Conservation (phyloP, 352 stramenopile species). For the Phytophthora pinifolia region DNA sequence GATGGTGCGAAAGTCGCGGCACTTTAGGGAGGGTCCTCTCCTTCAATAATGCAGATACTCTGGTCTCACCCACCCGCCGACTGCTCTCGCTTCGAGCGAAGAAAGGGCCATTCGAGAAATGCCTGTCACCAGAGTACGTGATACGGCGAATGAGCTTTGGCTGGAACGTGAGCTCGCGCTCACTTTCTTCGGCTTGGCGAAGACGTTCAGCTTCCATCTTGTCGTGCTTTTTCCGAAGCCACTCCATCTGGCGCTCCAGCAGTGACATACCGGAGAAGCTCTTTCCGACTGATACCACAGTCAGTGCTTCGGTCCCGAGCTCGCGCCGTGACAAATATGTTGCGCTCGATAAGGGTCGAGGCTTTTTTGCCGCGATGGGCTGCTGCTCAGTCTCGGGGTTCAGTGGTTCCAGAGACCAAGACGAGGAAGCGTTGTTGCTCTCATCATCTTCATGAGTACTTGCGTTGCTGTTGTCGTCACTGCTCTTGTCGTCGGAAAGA, state of each 20-base stretch:
- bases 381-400: conserved; percentile 22
- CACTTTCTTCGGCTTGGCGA: conserved; percentile 66
- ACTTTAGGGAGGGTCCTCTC: conserved; percentile 44
- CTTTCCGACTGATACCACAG: conserved; percentile 23
- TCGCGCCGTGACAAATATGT: conserved; percentile 20
- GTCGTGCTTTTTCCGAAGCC: conserved; percentile 77
- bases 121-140: conserved; percentile 50
- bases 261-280: conserved; percentile 70
- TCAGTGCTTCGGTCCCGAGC: conserved; percentile 11
- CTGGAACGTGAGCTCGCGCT: conserved; percentile 83
- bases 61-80: conserved; percentile 21
- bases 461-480: conserved; percentile 18
- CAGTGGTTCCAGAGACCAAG: conserved; percentile 24
- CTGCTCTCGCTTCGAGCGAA: conserved; percentile 29
- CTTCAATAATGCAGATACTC: conserved; percentile 16
- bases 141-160: conserved; percentile 75
- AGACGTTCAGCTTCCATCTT: conserved; percentile 67
- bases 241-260: conserved; percentile 80
- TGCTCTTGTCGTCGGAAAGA: conserved; percentile 44
- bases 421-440: conserved; percentile 28
- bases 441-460: conserved; percentile 24
- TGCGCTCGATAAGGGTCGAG: conserved; percentile 23
- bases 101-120: conserved; percentile 28
- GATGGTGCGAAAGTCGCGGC: conserved; percentile 30
- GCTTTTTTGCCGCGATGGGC: conserved; percentile 9